Base-by-base conservation (phyloP, 2,329 filamentous ascomycete species). In the Botrytis elliptica region DNA sequence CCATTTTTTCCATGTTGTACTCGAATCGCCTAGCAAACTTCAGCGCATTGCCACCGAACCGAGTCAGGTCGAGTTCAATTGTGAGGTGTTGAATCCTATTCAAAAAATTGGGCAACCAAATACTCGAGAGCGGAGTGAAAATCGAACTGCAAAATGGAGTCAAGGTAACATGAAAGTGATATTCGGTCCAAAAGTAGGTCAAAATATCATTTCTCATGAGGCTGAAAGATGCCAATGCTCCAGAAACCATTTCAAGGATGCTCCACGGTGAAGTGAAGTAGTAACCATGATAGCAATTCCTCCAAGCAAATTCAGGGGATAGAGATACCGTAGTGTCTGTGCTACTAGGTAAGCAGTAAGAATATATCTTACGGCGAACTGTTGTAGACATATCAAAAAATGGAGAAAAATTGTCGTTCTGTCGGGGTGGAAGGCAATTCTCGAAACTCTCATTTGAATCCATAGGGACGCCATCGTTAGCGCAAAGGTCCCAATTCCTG, bases 181-280 rank as follows among this genome's bases (percentile, higher is more conserved):
- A 80, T 49, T 79, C 66, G 8, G 78, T 77, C 78, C 78, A 81
- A 71, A 81, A 81, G 49, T 78, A 81, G n/a, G 73, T 76, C 77
- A 81, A 71, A 38, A 80, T 33, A n/a, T 81, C 80, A 25, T 76
- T 33, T 1, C 80, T 77, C 49, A 81, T 70, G 0, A 65, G 62
- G 18, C 49, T 65, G 38, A 74, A 80, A 22, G 77, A 69, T 14
- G 65, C 67, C 4, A 81, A 36, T 4, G 69, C 78, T 10, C 78
- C 79, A 22, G 40, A 64, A 22, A 81, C 76, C 29, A 70, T 49
- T 20, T 76, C 74, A 4, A 81, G 74, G 42, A 81, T 63, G 71
- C 77, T 76, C 75, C 76, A 79, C 33, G 78, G 76, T 3, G 71
- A 75, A 3, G 77, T 76, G 70, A 81, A 80, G 46, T 79, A 76